Conservation (phyloP, 768 basidiomycete species). For the Hemileccinum impolitum region DNA sequence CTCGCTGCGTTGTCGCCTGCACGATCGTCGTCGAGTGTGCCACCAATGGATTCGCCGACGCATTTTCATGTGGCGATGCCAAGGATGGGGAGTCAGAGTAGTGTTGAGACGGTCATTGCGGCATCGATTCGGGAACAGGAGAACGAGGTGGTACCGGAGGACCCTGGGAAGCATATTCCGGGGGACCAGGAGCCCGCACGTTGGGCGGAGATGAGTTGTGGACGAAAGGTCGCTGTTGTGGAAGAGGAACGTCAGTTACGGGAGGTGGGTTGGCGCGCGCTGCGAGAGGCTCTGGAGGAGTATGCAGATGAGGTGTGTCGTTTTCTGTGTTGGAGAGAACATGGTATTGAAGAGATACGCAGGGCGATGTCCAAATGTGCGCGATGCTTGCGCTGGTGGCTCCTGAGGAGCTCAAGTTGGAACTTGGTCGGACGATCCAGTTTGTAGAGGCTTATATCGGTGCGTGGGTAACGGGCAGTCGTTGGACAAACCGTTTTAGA, state of each 20-base stretch:
- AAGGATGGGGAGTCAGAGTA: slow-evolving; percentile 59
- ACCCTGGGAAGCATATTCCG: slow-evolving; percentile 21
- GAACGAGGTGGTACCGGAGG: slow-evolving; percentile 16
- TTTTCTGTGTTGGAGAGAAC: neutral
- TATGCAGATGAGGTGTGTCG: slow-evolving; percentile 56
- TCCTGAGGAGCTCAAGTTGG: slow-evolving; percentile 52
- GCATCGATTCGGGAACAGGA: slow-evolving; percentile 43
- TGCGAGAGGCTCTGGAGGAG: slow-evolving; percentile 55
- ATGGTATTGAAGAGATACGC: neutral
- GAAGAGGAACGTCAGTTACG: slow-evolving; percentile 50
- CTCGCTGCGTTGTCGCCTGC: slow-evolving; percentile 38
- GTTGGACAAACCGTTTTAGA: neutral
- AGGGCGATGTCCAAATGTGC: slow-evolving; percentile 84
- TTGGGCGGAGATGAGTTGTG: slow-evolving; percentile 29
- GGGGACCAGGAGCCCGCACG: slow-evolving; percentile 27
- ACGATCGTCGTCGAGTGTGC: slow-evolving; percentile 12
- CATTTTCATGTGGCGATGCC: slow-evolving; percentile 22
- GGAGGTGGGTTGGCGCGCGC: slow-evolving; percentile 53
- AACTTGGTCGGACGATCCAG: slow-evolving; percentile 38
- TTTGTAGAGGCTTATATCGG: slow-evolving; percentile 76
- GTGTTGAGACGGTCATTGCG: slow-evolving; percentile 68
- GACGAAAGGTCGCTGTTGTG: slow-evolving; percentile 27
- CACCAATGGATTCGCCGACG: slow-evolving; percentile 11
- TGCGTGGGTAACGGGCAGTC: slow-evolving; percentile 28
- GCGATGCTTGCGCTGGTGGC: slow-evolving; percentile 67